Base-by-base conservation (phyloP, 768 basidiomycete genomes). In the Termitomyces sp. region DNA sequence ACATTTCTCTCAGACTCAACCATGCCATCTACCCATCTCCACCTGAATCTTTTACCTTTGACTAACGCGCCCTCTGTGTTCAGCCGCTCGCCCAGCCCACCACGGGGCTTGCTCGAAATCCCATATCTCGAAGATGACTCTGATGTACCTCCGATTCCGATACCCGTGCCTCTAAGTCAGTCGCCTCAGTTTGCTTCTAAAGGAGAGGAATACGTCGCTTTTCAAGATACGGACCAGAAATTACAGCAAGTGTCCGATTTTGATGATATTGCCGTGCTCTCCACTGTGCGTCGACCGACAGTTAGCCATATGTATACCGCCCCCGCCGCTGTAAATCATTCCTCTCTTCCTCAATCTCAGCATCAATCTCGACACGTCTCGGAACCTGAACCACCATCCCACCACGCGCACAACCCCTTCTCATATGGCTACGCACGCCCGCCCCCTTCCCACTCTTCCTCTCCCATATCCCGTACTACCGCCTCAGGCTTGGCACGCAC, bases 91-190 rank as follows among this genome's bases (percentile, higher is more conserved):
- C 22, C 19, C 34, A 44, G 24, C 28, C 40, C 41, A 42, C 30
- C 34, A 15, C 42, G 5, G 37, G 52, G 34, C 12, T 35, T 22
- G 15, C 35, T 37, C 14, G 35, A 37, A 34, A 47, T 47, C n/a
- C 43, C 52, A 5, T 52, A 42, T 8, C 24, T 45, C 10, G 44
- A 42, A 37, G 17, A 44, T 4, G 53, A 52, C 11, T 45, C 22
- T 12, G 53, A 51, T n/a, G 40, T 24, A 11, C 58, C 51, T 7
- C 58, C 58, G 0, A 53, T 59, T 6, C 58, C 58, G 2, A 56
- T 59, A 47, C 58, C 58, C 41, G 55, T 50, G 19, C 58, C 58
- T 5, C 48, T 32, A 10, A 54, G 38, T 32, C 58, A 59, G 38
- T 53, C 51, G 21, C 54, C 58, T 5, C 49, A 55, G 19, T 38